Conservation (phyloP, 305 asterid genomes). For the Fraxinus paxiana region DNA sequence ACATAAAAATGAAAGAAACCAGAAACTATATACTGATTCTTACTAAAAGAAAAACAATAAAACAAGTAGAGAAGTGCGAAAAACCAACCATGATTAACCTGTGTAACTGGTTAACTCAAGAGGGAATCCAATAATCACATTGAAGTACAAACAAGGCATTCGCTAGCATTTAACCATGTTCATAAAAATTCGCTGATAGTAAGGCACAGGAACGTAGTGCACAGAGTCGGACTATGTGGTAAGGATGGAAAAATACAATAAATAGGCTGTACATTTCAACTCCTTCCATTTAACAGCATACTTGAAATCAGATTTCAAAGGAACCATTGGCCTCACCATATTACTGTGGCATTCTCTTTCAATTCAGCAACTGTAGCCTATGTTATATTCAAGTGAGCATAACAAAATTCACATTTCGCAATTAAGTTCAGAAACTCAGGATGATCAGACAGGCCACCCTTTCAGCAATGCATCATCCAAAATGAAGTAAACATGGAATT, state of each 20-base stretch:
- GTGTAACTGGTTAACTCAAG: conserved; percentile 24
- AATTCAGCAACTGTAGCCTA: not conserved
- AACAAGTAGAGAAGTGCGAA: not conserved
- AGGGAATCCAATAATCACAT: not conserved
- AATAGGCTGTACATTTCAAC: not conserved
- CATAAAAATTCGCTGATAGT: not conserved
- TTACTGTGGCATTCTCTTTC: not conserved
- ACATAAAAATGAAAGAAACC: not conserved
- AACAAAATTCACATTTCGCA: not conserved
- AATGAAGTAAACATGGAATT: not conserved
- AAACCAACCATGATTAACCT: conserved; percentile 55
- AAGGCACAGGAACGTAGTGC: not conserved
- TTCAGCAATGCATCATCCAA: conserved; percentile 3
- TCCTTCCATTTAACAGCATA: not conserved
- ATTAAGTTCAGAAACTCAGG: conserved; percentile 1
- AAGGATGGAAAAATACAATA: not conserved
- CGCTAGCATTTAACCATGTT: not conserved
- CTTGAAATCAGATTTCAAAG: not conserved
- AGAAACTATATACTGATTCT: not conserved
- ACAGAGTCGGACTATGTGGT: not conserved
- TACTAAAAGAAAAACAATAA: not conserved
- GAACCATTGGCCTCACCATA: not conserved
- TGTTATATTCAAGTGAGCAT: not conserved
- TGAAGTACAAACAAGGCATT: not conserved
- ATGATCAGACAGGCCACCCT: conserved; percentile 6